These are phyloP conservation scores for Cucurbita maxima DNA, from an alignment of 306 rosid genomes.

Conservation along the genomic window DNA sequence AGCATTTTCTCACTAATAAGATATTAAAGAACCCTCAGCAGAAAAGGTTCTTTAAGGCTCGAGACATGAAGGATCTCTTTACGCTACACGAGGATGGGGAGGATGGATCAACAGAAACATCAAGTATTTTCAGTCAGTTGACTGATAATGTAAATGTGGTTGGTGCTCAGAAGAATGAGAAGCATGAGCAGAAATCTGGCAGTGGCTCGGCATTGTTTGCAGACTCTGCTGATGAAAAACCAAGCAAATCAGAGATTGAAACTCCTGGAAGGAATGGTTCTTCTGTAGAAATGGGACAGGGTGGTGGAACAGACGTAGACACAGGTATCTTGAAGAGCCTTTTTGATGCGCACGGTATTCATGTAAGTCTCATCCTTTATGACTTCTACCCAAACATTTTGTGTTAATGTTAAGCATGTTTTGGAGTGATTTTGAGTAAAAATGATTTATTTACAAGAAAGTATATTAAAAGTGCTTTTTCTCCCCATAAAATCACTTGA, in stretches of 20 bases:
- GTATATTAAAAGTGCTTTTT: too few relatives aligned
- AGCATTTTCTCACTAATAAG: slow-evolving; percentile 90
- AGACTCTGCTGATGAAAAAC: slow-evolving; percentile 20
- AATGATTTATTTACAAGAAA: neutral
- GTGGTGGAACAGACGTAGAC: slow-evolving; percentile 48
- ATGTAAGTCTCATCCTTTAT: slow-evolving; percentile 39
- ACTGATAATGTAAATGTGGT: slow-evolving; percentile 52
- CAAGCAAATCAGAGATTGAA: slow-evolving; percentile 16
- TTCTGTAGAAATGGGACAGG: slow-evolving; percentile 44
- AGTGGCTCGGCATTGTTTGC: slow-evolving; percentile 13
- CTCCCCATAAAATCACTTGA: neutral
- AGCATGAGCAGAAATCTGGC: slow-evolving; percentile 17
- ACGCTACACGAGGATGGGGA: slow-evolving; percentile 56
- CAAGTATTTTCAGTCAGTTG: slow-evolving; percentile 61
- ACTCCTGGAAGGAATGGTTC: slow-evolving; percentile 36
- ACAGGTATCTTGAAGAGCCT: slow-evolving; percentile 61
- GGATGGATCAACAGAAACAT: slow-evolving; percentile 71
- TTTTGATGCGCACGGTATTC: slow-evolving; percentile 75
- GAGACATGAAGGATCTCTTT: slow-evolving; percentile 97
- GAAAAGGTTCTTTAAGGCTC: slow-evolving; percentile 89
- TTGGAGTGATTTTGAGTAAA: neutral
- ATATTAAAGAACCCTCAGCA: slow-evolving; percentile 92
- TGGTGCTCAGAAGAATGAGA: slow-evolving; percentile 37
- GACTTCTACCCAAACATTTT: neutral
- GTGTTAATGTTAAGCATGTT: slow-evolving; percentile 5